phyloP scores from a whole-genome alignment of 352 stramenopile species.

The Blastocystis sp. region DNA sequence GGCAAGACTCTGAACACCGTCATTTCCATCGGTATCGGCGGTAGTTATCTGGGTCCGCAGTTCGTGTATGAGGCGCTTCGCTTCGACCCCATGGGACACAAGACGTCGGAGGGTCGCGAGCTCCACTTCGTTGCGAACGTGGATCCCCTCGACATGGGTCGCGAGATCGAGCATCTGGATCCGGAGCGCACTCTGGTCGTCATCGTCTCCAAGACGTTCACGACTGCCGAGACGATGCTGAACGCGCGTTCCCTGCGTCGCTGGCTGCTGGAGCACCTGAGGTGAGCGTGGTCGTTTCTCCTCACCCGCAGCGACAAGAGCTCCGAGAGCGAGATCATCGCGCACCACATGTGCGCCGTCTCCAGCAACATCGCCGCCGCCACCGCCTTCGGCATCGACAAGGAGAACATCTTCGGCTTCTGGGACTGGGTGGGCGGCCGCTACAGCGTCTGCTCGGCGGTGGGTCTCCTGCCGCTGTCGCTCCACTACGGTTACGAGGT shows the following conservation, averaged over 20 bases:
- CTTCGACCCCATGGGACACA: slow-evolving; percentile 72
- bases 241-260: slow-evolving; percentile 86
- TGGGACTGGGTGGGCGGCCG: slow-evolving; percentile 95
- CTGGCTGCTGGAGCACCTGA: slow-evolving; percentile 77
- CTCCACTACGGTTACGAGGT: slow-evolving; percentile 88
- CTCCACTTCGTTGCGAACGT: slow-evolving; percentile 93
- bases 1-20: slow-evolving; percentile 85
- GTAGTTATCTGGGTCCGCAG: slow-evolving; percentile 85
- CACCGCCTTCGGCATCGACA: slow-evolving; percentile 82
- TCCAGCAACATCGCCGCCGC: slow-evolving; percentile 67
- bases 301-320: slow-evolving; percentile 25
- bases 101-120: slow-evolving; percentile 70
- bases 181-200: slow-evolving; percentile 86
- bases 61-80: slow-evolving; percentile 86
- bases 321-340: slow-evolving; percentile 61
- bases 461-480: slow-evolving; percentile 85
- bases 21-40: slow-evolving; percentile 88
- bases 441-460: slow-evolving; percentile 89
- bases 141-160: slow-evolving; percentile 87
- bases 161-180: slow-evolving; percentile 77
- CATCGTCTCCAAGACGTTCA: slow-evolving; percentile 95
- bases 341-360: slow-evolving; percentile 67
- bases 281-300: slow-evolving; percentile 61
- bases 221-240: slow-evolving; percentile 94
- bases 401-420: slow-evolving; percentile 89